Base-by-base conservation (phyloP, 140 eudicot species). In the Erigeron philadelphicus region DNA sequence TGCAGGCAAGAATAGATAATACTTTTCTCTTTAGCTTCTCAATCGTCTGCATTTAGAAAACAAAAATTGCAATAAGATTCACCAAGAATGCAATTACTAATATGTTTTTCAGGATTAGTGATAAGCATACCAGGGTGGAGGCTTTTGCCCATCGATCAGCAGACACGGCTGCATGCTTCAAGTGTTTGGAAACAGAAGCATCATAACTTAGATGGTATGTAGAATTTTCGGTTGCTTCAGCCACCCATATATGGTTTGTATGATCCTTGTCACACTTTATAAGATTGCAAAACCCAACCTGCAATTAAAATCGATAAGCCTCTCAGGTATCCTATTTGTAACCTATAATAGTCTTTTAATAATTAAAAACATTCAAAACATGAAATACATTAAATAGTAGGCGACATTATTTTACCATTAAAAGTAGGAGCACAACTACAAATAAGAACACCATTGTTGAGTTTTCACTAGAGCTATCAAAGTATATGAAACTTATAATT, bases 211-310 rank as follows among this genome's bases (percentile, higher is more conserved):
- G 61, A 66, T 62, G 82, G 76, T 86, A 86, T 35, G 86, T 81
- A 1, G 98, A 86, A 75, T 84, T 88, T 75, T 92, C 96, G 0
- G 90, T 86, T 18, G 96, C 89, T 58, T 92, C 98, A 50, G 93
- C 98, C 72, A 92, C 93, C 98, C 96, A 88, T 35, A 92, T 72
- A 75, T 76, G 72, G 74, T 86, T 84, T 5, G 48, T 23, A 31
- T 78, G 78, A 80, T 92, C 98, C 76, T 78, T 86, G 13, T 83
- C 72, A 68, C 87, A 78, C 82, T 84, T 92, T 31, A 83, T 75
- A 61, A 92, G 88, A 77, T 92, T 86, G 70, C 82, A 78, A 68
- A 92, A 92, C 13, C 96, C 92, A 67, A 92, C 96, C 98, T 88
- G 81, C 40, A 64, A 17, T 71, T 54, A 5, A 43, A 61, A 52